Evolutionary conservation across 2,329 filamentous ascomycete species (phyloP).

Genomic region (Beauveria sp.): DNA sequence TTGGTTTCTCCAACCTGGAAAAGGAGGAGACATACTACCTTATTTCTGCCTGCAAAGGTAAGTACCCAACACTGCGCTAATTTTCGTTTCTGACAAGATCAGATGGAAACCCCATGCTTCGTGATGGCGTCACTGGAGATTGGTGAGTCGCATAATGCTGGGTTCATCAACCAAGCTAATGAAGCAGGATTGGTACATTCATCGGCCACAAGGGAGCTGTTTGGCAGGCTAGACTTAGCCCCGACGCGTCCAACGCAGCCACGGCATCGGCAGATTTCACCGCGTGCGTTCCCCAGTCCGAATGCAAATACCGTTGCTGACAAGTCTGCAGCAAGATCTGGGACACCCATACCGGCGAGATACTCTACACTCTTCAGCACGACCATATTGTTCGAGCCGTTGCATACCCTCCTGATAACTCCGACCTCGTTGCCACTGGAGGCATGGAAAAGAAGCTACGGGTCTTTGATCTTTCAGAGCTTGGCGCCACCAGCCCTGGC

Average conservation of each 20-base stretch:
- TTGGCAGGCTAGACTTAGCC: slow-evolving; percentile 88
- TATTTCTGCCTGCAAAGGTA: slow-evolving; percentile 88
- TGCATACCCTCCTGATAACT: slow-evolving; percentile 75
- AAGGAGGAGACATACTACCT: slow-evolving; percentile 83
- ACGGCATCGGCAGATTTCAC: slow-evolving; percentile 96
- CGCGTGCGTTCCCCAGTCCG: slow-evolving; percentile 49
- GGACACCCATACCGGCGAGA: slow-evolving; percentile 92
- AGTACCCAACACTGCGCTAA: slow-evolving; percentile 13
- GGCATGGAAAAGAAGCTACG: slow-evolving; percentile 95
- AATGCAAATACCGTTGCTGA: slow-evolving; percentile 21
- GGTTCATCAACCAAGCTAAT: slow-evolving; percentile 30
- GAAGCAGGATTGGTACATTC: slow-evolving; percentile 91
- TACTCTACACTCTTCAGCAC: slow-evolving; percentile 79
- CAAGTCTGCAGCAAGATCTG: slow-evolving; percentile 69
- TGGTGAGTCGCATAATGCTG: slow-evolving; percentile 47
- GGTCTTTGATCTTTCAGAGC: slow-evolving; percentile 75
- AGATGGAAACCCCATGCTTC: slow-evolving; percentile 98
- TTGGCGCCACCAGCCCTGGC: slow-evolving; percentile 33
- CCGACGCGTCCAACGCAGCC: slow-evolving; percentile 79
- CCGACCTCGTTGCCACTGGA: slow-evolving; percentile 83
- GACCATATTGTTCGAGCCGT: slow-evolving; percentile 92
- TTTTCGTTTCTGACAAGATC: slow-evolving; percentile 19
- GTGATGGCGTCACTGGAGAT: slow-evolving; percentile 90
- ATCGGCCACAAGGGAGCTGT: slow-evolving; percentile 97
- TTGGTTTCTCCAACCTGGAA: slow-evolving; percentile 78